A percentile compares a stretch with the other conserved stretches of the same genome.
Conservation (phyloP, 1,284 basidiomycete species). For the Spongiforma sp. region DNA sequence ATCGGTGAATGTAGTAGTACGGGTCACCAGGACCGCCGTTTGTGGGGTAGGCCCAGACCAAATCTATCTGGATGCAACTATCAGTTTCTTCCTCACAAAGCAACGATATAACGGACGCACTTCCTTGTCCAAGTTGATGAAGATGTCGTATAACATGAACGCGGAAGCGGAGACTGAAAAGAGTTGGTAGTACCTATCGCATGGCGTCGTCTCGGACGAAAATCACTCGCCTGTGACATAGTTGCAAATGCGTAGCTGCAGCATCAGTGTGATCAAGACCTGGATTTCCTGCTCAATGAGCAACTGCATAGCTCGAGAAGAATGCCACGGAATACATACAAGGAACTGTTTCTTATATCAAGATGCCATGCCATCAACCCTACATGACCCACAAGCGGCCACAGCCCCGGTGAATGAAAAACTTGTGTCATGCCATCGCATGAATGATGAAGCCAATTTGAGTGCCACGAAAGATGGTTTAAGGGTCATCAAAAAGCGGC, state of each 20-base stretch:
- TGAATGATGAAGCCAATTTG: background rate
- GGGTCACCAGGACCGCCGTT: background rate
- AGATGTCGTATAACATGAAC: slow-evolving; percentile 28
- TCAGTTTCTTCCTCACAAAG: background rate
- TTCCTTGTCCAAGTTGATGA: slow-evolving; percentile 25
- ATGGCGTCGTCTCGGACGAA: no score
- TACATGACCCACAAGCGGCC: background rate
- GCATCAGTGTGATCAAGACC: slow-evolving; percentile 1
- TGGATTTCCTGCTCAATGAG: slow-evolving; percentile 7
- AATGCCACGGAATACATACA: background rate
- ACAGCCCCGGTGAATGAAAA: background rate
- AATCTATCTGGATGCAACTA: slow-evolving; percentile 14
- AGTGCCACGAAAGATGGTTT: no score
- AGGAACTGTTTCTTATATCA: no score
- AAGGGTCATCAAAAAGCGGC: no score
- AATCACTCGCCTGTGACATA: slow-evolving; percentile 10
- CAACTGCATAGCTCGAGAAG: slow-evolving; percentile 2
- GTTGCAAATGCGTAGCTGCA: slow-evolving; percentile 18
- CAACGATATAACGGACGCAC: background rate
- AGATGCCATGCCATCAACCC: no score
- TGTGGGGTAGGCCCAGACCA: slow-evolving; percentile 22
- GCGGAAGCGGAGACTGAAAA: slow-evolving; percentile 17
- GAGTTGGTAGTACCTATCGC: no score
- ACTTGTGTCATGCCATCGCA: background rate
- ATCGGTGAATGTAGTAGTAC: background rate